A percentile compares a stretch with the other conserved stretches of the same genome.
These are phyloP conservation scores for Caryopteris hybrid DNA, from an alignment of 305 asterid species.

Conservation along the genomic window DNA sequence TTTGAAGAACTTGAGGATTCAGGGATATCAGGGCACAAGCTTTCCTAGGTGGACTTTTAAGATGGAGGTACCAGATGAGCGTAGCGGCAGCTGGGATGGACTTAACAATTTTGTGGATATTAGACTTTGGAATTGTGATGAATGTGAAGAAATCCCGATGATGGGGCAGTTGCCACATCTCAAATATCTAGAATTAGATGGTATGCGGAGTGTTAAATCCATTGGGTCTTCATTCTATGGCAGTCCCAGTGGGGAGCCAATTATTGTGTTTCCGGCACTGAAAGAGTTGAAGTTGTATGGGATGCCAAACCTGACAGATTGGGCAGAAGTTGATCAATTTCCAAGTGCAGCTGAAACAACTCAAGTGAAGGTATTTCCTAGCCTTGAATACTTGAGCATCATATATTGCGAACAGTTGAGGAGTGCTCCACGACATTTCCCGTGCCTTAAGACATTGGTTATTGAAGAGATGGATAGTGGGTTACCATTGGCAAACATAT, in stretches of 20 bases:
- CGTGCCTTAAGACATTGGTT: background rate
- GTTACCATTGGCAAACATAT: background rate
- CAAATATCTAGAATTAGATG: background rate
- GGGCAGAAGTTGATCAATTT: background rate
- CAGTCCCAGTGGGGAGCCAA: background rate
- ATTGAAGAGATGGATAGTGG: background rate
- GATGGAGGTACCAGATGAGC: background rate
- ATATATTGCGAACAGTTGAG: background rate
- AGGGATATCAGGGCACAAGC: background rate
- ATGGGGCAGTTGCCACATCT: constrained; percentile 10
- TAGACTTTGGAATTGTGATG: too few relatives aligned
- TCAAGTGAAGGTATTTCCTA: background rate
- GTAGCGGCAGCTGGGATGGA: background rate
- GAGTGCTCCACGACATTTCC: background rate
- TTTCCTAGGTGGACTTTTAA: background rate
- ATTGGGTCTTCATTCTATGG: background rate
- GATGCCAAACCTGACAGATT: background rate
- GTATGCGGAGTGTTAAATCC: background rate
- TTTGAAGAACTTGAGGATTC: too few relatives aligned
- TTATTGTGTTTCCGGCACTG: background rate
- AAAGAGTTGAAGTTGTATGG: background rate
- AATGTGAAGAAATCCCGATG: constrained; percentile 3
- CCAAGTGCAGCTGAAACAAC: too few relatives aligned
- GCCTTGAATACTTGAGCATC: background rate
- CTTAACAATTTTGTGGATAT: too few relatives aligned